Evolutionary conservation across 1,284 basidiomycete species (phyloP), one percentile per base, ranked within the genome.

Genomic region (Ganoderma sinense): DNA sequence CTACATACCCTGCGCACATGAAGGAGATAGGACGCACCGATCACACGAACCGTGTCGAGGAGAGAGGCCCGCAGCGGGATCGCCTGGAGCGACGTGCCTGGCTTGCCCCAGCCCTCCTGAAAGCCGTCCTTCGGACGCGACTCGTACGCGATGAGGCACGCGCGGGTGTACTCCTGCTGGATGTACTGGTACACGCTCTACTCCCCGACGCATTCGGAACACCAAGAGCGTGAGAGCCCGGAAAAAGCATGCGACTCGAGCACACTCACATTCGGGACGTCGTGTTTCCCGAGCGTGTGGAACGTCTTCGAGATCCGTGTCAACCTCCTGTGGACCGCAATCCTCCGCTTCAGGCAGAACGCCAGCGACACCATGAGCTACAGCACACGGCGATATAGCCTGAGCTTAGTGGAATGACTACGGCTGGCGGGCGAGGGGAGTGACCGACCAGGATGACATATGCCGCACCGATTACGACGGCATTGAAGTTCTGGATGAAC

Each of bases 101-200:
- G 94, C 73, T 85, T 82, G 20, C 94, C 94, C 94, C 94, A 96
- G 16, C 95, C 95, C 70, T 91, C 88, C 74, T 94, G 94, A 70
- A 84, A 82, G 1, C 87, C 88, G 59, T 89, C 88, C 74, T 89
- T 91, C 14, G 95, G 94, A 71, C 92, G 86, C 16, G 91, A 91
- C 76, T 94, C 89, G 79, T 93, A 89, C 18, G 91, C 87, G 71
- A 96, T 88, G 56, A 95, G 84, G 74, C 93, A 93, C 31, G 92
- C 86, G 23, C 95, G 89, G 6, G 90, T 87, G 78, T 94, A 95
- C 77, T 97, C 95, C 73, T 92, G 91, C 70, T 87, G 85, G 70
- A 96, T 89, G 76, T 93, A 93, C 67, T 88, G 84, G 73, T 91
- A 88, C 10, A 96, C 93, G 33, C 85, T 81, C 94, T 96, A 74